These are phyloP conservation scores for Neonectria neomacrospora DNA, from an alignment of 2,329 filamentous ascomycete species.

Conservation along the genomic window DNA sequence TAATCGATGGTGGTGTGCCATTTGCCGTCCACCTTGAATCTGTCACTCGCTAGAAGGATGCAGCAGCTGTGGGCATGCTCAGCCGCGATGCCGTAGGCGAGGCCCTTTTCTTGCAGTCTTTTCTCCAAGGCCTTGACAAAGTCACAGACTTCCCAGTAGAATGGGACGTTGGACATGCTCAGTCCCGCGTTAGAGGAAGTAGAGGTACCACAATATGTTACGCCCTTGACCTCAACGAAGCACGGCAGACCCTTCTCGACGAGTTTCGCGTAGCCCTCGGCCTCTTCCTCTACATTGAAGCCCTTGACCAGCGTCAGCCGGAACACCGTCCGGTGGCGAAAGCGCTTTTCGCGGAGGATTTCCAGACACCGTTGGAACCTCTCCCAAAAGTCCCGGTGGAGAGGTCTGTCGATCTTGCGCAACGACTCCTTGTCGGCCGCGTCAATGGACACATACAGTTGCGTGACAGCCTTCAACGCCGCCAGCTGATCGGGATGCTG, in stretches of 20 bases:
- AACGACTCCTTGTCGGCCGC: conserved; percentile 90
- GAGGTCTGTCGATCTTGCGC: conserved; percentile 87
- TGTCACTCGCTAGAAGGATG: conserved; percentile 82
- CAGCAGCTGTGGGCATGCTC: conserved; percentile 97
- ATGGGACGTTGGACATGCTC: conserved; percentile 97
- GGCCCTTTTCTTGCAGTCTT: conserved; percentile 74
- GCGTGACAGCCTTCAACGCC: conserved; percentile 84
- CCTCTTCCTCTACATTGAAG: conserved; percentile 97
- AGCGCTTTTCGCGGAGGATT: conserved; percentile 84
- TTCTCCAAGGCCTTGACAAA: conserved; percentile 82
- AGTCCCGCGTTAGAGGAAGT: conserved; percentile 86
- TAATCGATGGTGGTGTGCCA: conserved; percentile 97
- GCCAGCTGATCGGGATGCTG: conserved; percentile 94
- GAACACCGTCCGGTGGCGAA: conserved; percentile 92
- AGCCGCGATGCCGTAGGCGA: conserved; percentile 90
- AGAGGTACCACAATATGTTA: conserved; percentile 94
- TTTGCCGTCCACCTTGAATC: conserved; percentile 79
- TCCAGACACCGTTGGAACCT: conserved; percentile 91
- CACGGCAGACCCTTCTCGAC: conserved; percentile 88
- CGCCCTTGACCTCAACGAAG: conserved; percentile 95
- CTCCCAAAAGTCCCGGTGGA: conserved; percentile 98
- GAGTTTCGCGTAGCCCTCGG: conserved; percentile 87
- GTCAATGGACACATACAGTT: conserved; percentile 96
- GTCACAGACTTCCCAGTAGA: conserved; percentile 87
- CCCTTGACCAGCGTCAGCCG: conserved; percentile 95